Evolutionary conservation across 1,284 basidiomycete genomes (phyloP), one percentile per base, ranked within the genome.

Genomic region (Inonotus hispidus): DNA sequence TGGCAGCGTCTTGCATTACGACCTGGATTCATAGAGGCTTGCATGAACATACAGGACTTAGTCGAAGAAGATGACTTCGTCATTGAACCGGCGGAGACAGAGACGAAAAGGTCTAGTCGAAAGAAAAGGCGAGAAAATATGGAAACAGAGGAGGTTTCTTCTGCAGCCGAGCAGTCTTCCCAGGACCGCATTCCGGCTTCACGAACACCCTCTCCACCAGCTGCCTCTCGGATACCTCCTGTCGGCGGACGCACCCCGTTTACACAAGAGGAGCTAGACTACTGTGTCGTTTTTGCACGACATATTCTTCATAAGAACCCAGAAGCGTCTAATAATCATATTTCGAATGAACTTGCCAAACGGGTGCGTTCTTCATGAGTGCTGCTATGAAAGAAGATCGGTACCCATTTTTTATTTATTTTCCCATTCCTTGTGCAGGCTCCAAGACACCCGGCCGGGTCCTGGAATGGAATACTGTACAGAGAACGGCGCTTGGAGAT

Each of bases 1-100:
- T 8, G 32, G 32, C 3, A 70, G 58, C 77, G 74, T 66, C 75
- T 68, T 2, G 75, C 78, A 16, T 75, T 89, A 13, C 75, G 73
- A 37, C 71, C 81, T 0, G 71, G 75, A 8, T 90, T 87, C 68
- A 74, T 90, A 19, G 65, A 74, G 21, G 82, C 85, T 54, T 88
- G 79, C 60, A 68, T 85, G 23, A 72, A 75, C 49, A 70, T 77
- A 61, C 71, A 73, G 16, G 69, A 64, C 8, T 63, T 90, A 14
- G 64, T 85, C 56, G 77, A 83, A 60, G 70, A 77, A n/a, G 68
- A 72, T 1, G 69, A 74, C 13, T 80, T 74, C 64, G 53, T 68
- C 38, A 63, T 65, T 66, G 71, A 53, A 67, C 65, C 13, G 13
- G 50, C 53, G 41, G 41, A 29, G 16, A 37, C 45, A 10, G 21